A percentile compares a stretch with the other conserved stretches of the same genome.
Evolutionary conservation across 2,329 filamentous ascomycete genomes (phyloP).

Genomic region (Penicillium aurantiogriseum): DNA sequence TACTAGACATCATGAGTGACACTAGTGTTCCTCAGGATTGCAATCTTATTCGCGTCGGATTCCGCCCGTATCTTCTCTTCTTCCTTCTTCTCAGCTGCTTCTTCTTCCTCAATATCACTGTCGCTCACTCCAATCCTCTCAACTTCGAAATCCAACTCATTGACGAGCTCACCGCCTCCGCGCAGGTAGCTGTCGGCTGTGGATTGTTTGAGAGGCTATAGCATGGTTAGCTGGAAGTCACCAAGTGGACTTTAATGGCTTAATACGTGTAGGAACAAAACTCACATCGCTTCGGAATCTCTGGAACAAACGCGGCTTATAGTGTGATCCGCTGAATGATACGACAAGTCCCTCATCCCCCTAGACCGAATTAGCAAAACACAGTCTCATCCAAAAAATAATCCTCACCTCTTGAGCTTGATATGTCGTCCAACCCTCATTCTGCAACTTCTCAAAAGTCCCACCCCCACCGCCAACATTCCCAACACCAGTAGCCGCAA

Average conservation of each 20-base stretch:
- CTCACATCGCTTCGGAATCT: neutral
- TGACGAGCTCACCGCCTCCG: neutral
- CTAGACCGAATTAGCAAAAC: too few species aligned
- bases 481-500: neutral
- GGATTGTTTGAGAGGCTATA: neutral
- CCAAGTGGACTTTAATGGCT: too few species aligned
- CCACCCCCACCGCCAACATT: too few species aligned
- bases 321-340: too few species aligned
- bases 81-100: neutral
- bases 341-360: too few species aligned
- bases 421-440: too few species aligned
- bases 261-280: neutral
- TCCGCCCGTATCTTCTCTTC: neutral
- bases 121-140: neutral
- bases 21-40: neutral
- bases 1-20: neutral
- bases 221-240: neutral
- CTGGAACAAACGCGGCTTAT: too few species aligned
- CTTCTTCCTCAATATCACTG: too few species aligned
- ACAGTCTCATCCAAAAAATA: too few species aligned
- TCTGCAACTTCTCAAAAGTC: too few species aligned
- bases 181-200: neutral
- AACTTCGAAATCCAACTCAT: neutral
- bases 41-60: neutral
- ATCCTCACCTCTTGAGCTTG: too few species aligned